Evolutionary conservation across 257 asterid species (phyloP).

Genomic region (Lavandula angustifolia): DNA sequence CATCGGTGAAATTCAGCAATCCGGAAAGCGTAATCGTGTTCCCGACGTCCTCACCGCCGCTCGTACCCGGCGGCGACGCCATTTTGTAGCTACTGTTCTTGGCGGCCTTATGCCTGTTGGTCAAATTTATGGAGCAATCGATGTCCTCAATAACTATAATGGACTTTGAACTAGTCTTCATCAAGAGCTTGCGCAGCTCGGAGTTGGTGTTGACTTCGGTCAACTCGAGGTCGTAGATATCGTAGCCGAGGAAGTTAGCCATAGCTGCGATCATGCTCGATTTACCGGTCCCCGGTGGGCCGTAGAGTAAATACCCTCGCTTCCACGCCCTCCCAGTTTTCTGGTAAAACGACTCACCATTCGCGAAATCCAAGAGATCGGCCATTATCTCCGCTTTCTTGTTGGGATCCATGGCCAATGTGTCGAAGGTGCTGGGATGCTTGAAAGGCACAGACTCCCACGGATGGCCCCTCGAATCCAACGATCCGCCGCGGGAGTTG

Average conservation of each 20-base stretch:
- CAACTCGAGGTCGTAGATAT: conserved; percentile 55
- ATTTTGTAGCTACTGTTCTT: conserved; percentile 27
- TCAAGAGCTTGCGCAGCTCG: conserved; percentile 50
- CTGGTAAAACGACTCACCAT: conserved; percentile 55
- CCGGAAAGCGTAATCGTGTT: conserved; percentile 89
- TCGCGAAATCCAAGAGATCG: conserved; percentile 52
- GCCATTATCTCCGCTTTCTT: conserved; percentile 44
- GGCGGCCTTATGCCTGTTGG: conserved; percentile 36
- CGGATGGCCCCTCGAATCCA: conserved; percentile 58
- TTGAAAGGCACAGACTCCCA: conserved; percentile 67
- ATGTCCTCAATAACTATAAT: conserved; percentile 53
- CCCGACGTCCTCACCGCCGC: conserved; percentile 44
- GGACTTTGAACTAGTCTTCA: conserved; percentile 60
- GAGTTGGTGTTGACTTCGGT: conserved; percentile 59
- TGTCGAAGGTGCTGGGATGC: conserved; percentile 61
- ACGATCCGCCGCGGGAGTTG: conserved; percentile 57
- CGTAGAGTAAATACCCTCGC: conserved; percentile 52
- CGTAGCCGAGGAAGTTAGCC: conserved; percentile 59
- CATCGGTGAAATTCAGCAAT: conserved; percentile 82
- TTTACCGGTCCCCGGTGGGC: conserved; percentile 63
- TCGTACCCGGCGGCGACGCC: conserved; percentile 29
- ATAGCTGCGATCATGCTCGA: conserved; percentile 70
- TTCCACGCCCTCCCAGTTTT: conserved; percentile 66
- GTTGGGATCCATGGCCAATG: conserved; percentile 53
- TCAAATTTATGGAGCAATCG: conserved; percentile 51